Base-by-base conservation (phyloP, 1,284 basidiomycete species). In the Neolentinus lepideus region DNA sequence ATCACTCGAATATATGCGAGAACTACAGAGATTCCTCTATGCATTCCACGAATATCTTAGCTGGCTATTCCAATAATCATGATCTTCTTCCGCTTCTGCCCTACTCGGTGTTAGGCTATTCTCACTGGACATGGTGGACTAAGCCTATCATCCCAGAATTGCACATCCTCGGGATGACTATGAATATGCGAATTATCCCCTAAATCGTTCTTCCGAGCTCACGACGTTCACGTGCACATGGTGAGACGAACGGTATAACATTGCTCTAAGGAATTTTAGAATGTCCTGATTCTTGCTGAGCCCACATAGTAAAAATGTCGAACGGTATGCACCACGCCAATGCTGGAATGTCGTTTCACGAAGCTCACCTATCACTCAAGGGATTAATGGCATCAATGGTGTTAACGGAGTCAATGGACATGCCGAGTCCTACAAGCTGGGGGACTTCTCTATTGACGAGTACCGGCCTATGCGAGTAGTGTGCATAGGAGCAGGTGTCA, bases 401-500 rank as follows among this genome's bases (percentile, higher is more conserved):
- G 19, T 21, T 16, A 43, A 43, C n/a, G 38, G 38, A 6, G 19
- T 43, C 16, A 43, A 43, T n/a, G 38, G 38, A 6, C 38, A 43
- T n/a, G 6, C 19, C 38, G 4, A 6, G 16, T n/a, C 6, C 14
- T 50, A 6, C 47, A 50, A 50, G 27, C 47, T 50, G 14, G 51
- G 53, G 14, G 52, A 69, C 16, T 75, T 75, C 57, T 70, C 69
- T 31, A 71, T 79, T 54, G 78, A 80, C 62, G 77, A 78, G 36
- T 64, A 73, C 22, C 72, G 75, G 31, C 77, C 75, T n/a, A 75
- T 81, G 54, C 77, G 71, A 58, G 76, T 81, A 24, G 72, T 76
- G 10, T 68, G 73, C 6, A 76, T 82, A 43, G 80, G 80, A n/a
- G 77, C 78, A 22, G 80, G 80, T 0, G 80, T 75, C 62, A 76